Evolutionary conservation across 441 rosid species (phyloP).

Genomic region (Erysimum cheiri): DNA sequence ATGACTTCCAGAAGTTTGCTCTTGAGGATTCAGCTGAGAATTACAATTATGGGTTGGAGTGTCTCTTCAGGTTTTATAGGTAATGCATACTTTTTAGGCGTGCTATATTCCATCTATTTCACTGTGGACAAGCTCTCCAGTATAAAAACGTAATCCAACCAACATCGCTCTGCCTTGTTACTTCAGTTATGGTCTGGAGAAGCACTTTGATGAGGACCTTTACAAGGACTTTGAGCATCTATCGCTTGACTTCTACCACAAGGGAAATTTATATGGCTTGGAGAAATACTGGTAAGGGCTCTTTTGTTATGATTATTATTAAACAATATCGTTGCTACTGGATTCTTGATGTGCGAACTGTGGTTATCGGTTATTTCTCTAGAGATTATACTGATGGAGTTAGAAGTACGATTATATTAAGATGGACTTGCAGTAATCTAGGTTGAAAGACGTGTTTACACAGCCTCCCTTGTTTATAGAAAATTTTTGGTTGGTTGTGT

Average conservation of each 20-base stretch:
- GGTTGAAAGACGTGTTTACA: background rate
- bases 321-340: background rate
- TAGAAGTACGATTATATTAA: background rate
- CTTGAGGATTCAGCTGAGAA: constrained; percentile 85
- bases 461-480: background rate
- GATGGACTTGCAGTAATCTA: constrained; percentile 2
- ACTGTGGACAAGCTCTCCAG: background rate
- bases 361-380: constrained; percentile 1
- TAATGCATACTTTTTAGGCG: constrained; percentile 44
- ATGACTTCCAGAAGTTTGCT: constrained; percentile 83
- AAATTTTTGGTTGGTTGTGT: background rate
- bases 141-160: constrained; percentile 19
- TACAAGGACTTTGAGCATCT: constrained; percentile 88
- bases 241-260: constrained; percentile 75
- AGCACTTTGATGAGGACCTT: constrained; percentile 68
- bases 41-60: constrained; percentile 88
- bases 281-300: constrained; percentile 88
- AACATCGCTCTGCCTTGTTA: background rate
- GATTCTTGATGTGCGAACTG: background rate
- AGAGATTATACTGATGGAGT: background rate
- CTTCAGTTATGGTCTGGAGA: constrained; percentile 95
- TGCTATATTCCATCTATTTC: constrained; percentile 26
- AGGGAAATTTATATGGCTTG: constrained; percentile 89
- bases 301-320: background rate
- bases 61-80: constrained; percentile 99